These are phyloP conservation scores for Yarrowia sp. DNA, from an alignment of 805 yeast species.

Conservation along the genomic window DNA sequence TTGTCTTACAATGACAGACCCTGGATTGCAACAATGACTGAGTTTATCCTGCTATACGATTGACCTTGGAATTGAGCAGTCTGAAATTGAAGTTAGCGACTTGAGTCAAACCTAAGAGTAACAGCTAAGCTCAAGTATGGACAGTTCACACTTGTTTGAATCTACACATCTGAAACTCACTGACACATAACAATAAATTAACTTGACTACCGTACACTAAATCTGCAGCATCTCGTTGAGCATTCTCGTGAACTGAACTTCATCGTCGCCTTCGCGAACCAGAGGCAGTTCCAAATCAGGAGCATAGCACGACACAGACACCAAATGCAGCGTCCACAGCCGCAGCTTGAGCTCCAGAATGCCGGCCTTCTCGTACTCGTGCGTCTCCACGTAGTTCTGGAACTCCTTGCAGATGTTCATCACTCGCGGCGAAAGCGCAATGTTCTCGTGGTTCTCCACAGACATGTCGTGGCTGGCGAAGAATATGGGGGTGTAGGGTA, in stretches of 20 bases:
- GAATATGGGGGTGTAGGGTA: not conserved
- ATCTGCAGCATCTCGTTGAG: slow-evolving; percentile 9
- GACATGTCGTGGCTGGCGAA: not conserved
- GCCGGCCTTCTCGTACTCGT: not conserved
- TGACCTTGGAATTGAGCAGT: too few relatives aligned
- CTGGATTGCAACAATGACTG: too few relatives aligned
- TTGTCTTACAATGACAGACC: too few relatives aligned
- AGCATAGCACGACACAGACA: not conserved
- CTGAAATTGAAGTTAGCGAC: too few relatives aligned
- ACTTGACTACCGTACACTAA: not conserved
- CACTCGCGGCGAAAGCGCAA: not conserved
- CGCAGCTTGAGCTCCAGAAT: slow-evolving; percentile 2
- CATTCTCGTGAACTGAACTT: not conserved
- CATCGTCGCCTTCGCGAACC: not conserved
- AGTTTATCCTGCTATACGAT: too few relatives aligned
- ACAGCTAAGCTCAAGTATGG: too few relatives aligned
- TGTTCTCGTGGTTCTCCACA: not conserved
- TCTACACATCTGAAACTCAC: too few relatives aligned
- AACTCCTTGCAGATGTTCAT: not conserved
- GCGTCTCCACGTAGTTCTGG: not conserved
- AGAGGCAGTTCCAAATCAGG: not conserved
- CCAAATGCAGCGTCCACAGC: not conserved
- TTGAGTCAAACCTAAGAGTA: too few relatives aligned
- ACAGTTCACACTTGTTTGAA: too few relatives aligned
- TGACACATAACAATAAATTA: too few relatives aligned